Percentiles rank a stretch among this genome's conserved stretches.
phyloP scores from a whole-genome alignment of 805 yeast species.

The Saccharomycopsis fibuligera region DNA sequence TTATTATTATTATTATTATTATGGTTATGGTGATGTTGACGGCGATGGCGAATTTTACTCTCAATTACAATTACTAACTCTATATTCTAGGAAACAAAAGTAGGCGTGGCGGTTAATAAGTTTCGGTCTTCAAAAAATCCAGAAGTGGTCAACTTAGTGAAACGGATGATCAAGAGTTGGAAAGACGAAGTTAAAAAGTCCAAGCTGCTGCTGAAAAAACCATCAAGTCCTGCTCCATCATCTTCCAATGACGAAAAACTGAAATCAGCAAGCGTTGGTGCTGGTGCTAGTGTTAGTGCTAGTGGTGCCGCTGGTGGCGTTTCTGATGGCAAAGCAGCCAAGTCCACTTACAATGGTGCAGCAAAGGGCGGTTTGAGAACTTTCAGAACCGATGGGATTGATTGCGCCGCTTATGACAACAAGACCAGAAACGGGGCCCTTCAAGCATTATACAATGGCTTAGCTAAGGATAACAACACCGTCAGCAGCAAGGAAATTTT shows the following conservation, averaged over 20 bases:
- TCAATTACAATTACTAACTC: neutral
- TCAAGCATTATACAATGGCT: constrained; percentile 78
- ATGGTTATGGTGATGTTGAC: neutral
- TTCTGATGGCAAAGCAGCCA: neutral
- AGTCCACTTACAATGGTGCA: constrained; percentile 35
- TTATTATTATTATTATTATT: no score
- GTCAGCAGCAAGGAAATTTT: constrained; percentile 49
- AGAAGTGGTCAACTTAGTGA: constrained; percentile 67
- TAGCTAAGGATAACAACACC: constrained; percentile 70
- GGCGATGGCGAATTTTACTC: no score
- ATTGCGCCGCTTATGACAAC: constrained; percentile 62
- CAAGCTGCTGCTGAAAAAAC: constrained; percentile 22
- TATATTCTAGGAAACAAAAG: constrained; percentile 63
- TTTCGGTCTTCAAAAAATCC: constrained; percentile 60
- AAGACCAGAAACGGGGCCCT: constrained; percentile 79
- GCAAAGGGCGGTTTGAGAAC: no score
- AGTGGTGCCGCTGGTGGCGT: constrained; percentile 12
- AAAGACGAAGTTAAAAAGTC: constrained; percentile 77
- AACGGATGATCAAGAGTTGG: constrained; percentile 81
- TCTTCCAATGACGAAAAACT: neutral
- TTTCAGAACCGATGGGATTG: constrained; percentile 75
- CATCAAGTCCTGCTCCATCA: constrained; percentile 26
- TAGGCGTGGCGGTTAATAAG: constrained; percentile 95
- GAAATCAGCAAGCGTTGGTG: neutral
- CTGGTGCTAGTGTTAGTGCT: constrained; percentile 17